Evolutionary conservation across 2,329 filamentous ascomycete genomes (phyloP), one percentile per base, ranked within the genome.

Genomic region (Dothistroma septosporum): DNA sequence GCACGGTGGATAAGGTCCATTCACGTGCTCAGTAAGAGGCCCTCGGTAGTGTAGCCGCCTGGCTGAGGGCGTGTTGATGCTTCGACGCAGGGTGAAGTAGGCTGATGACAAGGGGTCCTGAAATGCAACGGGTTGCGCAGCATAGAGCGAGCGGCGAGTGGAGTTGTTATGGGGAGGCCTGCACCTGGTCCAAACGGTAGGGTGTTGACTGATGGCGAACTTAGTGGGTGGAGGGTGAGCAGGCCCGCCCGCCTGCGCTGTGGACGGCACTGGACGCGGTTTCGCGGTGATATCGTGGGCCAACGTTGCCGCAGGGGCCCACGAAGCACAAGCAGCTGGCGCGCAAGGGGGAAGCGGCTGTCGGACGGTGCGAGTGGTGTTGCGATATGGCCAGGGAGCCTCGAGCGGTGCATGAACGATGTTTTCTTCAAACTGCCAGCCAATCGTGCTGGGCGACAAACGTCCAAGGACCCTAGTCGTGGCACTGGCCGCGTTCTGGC

Each of bases 341-440:
- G 24, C 31, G 24, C 31, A 28, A 35, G 31, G 31, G 22, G 50
- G 46, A 52, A 35, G 47, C n/a, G 47, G 46, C 44, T n/a, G 47
- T 53, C 37, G n/a, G 9, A 44, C 5, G 14, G 33, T 49, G 48
- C n/a, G n/a, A 37, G 19, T 28, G 11, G 56, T 53, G 21, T 41
- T 35, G 56, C 56, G 56, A 48, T 58, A 58, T 58, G 52, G 48
- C 50, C 19, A 48, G 49, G 55, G 55, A 28, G 46, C 16, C 21
- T 35, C 22, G 47, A 37, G 53, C 33, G 11, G 55, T 48, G 24
- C 46, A 53, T 32, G 48, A 12, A 31, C 21, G 46, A 33, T 35
- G 48, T 58, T 37, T 58, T 16, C 47, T 41, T 44, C 47, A 53
- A 58, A 22, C n/a, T 32, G 22, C 47, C 55, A 47, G 31, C 55